Evolutionary conservation across 257 asterid genomes (phyloP).

Genomic region (Fraxinus quadrangulata): DNA sequence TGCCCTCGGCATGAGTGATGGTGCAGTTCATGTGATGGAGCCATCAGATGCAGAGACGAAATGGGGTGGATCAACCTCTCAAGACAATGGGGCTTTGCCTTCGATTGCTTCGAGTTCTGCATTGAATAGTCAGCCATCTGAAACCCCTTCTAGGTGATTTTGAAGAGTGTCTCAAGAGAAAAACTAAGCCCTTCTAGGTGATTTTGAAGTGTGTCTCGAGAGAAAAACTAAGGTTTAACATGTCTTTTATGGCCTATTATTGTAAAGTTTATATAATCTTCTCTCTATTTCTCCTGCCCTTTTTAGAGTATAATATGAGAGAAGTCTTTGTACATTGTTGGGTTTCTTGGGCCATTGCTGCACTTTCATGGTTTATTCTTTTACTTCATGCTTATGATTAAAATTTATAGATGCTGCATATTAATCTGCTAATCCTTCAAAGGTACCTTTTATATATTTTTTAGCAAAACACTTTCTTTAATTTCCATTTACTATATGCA

Average conservation of each 20-base stretch:
- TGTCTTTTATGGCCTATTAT: conserved; percentile 25
- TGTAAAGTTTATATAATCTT: conserved; percentile 30
- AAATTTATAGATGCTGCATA: conserved; percentile 6
- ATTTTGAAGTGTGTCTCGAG: too few species aligned
- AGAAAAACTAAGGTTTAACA: background rate
- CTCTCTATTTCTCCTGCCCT: conserved; percentile 9
- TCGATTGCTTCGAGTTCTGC: conserved; percentile 81
- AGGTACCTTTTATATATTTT: too few species aligned
- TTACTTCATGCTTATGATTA: conserved; percentile 13
- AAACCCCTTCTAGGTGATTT: conserved; percentile 80
- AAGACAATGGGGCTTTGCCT: conserved; percentile 70
- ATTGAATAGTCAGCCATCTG: conserved; percentile 83
- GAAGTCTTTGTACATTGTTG: conserved; percentile 24
- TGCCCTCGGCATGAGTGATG: conserved; percentile 94
- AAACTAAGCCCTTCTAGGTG: too few species aligned
- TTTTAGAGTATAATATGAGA: conserved; percentile 4
- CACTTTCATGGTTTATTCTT: conserved; percentile 3
- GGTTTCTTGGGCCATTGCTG: conserved; percentile 7
- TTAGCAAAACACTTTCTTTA: too few species aligned
- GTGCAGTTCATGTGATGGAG: conserved; percentile 74
- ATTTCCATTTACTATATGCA: too few species aligned
- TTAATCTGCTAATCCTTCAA: background rate
- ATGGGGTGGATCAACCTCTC: conserved; percentile 77
- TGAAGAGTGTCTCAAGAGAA: background rate
- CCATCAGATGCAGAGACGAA: conserved; percentile 76